phyloP scores from a whole-genome alignment of 257 asterid species.

The Solanum clarkiae region DNA sequence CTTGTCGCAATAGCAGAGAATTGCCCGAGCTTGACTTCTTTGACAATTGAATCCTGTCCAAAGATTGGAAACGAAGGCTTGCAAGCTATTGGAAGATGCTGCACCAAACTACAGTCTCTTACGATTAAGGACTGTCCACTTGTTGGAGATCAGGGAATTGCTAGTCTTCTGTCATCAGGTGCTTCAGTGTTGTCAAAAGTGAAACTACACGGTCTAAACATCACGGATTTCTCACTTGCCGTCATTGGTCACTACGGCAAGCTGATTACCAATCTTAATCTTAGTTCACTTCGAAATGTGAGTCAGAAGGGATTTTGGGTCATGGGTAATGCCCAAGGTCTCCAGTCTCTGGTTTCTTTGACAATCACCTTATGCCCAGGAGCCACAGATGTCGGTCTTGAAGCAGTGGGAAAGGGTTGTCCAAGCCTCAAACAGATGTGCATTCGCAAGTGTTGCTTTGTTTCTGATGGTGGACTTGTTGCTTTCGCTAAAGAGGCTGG shows the following conservation, averaged over 20 bases:
- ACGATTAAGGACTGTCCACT: conserved; percentile 5
- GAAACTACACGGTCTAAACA: not conserved
- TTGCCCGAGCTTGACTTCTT: conserved; percentile 3
- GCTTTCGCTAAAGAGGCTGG: conserved; percentile 3
- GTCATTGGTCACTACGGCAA: conserved; percentile 11
- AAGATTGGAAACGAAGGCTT: conserved; percentile 2
- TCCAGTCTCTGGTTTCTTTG: conserved; percentile 3
- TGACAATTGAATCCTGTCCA: not conserved
- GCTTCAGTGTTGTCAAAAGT: conserved; percentile 2
- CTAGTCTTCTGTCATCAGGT: conserved; percentile 3
- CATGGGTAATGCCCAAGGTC: conserved; percentile 9
- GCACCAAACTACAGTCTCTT: conserved; percentile 1
- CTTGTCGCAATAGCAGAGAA: conserved; percentile 4
- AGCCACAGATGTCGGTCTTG: conserved; percentile 2
- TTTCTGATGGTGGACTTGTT: conserved; percentile 1
- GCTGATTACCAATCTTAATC: conserved; percentile 1
- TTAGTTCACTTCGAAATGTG: conserved; percentile 2
- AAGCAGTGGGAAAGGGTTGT: conserved; percentile 7
- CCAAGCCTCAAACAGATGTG: not conserved
- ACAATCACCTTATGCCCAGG: conserved; percentile 3
- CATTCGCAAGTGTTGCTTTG: conserved; percentile 5
- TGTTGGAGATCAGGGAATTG: conserved; percentile 3
- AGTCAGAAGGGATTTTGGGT: conserved; percentile 15
- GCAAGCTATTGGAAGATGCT: conserved; percentile 2
- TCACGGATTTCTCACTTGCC: conserved; percentile 12